Percentiles rank a stretch among this genome's conserved stretches.
Evolutionary conservation across 1,139 yeast genomes (phyloP).

Genomic region (Candida neerlandica): DNA sequence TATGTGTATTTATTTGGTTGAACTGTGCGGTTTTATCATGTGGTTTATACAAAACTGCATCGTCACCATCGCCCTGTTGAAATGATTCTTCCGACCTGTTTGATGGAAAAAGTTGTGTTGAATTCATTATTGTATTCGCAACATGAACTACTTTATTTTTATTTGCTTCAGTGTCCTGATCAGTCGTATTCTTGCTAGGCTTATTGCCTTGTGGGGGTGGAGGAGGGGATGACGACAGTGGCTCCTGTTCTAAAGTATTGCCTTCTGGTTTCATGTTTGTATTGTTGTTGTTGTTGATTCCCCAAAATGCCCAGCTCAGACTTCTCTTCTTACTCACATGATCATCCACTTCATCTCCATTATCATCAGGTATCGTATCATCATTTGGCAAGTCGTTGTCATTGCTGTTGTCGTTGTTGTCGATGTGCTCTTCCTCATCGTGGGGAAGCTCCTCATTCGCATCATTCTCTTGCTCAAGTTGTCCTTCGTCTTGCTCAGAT

Average conservation of each 20-base stretch:
- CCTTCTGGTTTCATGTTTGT: not conserved
- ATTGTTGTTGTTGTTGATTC: constrained; percentile 13
- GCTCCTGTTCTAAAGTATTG: not conserved
- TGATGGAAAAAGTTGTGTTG: constrained; percentile 33
- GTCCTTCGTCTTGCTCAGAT: constrained; percentile 4
- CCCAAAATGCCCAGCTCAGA: constrained; percentile 45
- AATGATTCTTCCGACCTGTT: constrained; percentile 27
- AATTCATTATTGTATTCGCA: constrained; percentile 38
- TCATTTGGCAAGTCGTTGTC: constrained; percentile 13
- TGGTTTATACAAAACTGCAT: constrained; percentile 51
- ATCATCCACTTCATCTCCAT: constrained; percentile 39
- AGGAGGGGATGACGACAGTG: constrained; percentile 5
- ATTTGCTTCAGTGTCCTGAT: constrained; percentile 14
- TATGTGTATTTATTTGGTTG: constrained; percentile 47
- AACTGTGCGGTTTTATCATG: constrained; percentile 46
- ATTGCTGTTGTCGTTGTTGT: constrained; percentile 27
- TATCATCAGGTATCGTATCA: constrained; percentile 28
- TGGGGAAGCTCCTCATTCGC: constrained; percentile 19
- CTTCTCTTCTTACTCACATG: constrained; percentile 34
- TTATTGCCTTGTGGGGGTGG: not conserved
- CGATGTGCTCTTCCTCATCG: constrained; percentile 33
- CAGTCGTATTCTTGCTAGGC: constrained; percentile 4
- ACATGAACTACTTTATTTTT: constrained; percentile 11
- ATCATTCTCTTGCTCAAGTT: constrained; percentile 11
- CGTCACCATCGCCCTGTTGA: constrained; percentile 16